These are phyloP conservation scores for Sporothrix phasma DNA, from an alignment of 2,329 filamentous ascomycete genomes.

Conservation along the genomic window DNA sequence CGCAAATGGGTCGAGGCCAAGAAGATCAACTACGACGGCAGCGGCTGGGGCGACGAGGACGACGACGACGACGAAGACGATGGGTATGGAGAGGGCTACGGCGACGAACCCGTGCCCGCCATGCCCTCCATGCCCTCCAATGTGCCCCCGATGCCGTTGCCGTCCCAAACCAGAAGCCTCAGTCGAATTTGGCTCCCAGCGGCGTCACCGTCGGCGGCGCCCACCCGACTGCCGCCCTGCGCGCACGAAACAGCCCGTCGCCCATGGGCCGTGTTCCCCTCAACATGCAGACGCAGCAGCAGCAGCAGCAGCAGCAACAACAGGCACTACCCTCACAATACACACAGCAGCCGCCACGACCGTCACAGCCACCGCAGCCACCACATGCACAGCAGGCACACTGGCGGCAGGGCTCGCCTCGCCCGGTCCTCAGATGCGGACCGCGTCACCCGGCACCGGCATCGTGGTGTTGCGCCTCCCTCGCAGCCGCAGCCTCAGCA, in stretches of 20 bases:
- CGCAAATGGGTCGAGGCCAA: slow-evolving; percentile 94
- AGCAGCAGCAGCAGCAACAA: slow-evolving; percentile 5
- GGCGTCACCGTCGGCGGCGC: not conserved
- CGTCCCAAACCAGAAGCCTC: no score
- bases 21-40: slow-evolving; percentile 76
- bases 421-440: not conserved
- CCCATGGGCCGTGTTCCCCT: slow-evolving; percentile 17
- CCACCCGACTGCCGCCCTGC: not conserved
- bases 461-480: not conserved
- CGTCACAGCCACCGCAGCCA: not conserved
- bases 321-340: no score
- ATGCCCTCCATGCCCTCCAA: not conserved
- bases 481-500: not conserved
- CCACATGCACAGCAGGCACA: not conserved
- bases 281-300: slow-evolving; percentile 21
- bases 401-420: slow-evolving; percentile 16
- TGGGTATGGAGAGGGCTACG: not conserved
- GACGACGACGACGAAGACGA: slow-evolving; percentile 49
- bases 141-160: not conserved
- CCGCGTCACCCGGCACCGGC: not conserved
- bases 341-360: not conserved
- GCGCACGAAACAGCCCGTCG: slow-evolving; percentile 18
- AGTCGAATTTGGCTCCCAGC: not conserved
- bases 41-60: slow-evolving; percentile 77
- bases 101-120: not conserved